These are phyloP conservation scores for Vitis rupestris DNA, from an alignment of 164 flowering plant species.

Conservation along the genomic window DNA sequence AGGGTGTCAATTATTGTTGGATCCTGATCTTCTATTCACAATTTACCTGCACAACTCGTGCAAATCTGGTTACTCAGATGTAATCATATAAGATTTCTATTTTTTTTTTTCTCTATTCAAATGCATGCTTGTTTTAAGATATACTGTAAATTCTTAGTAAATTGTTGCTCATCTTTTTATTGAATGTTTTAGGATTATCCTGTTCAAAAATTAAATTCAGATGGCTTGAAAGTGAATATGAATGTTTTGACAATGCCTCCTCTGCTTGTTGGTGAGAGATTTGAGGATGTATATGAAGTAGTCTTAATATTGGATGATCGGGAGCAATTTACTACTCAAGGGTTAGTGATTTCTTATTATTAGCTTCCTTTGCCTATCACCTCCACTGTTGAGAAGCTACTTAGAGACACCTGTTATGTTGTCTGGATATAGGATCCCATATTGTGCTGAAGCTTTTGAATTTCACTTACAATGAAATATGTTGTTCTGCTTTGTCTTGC, in stretches of 20 bases:
- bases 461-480: too few species aligned
- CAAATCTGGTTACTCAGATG: background rate
- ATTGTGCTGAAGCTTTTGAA: background rate
- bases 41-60: background rate
- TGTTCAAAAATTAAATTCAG: slow-evolving; percentile 18
- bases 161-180: slow-evolving; percentile 5
- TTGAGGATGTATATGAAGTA: slow-evolving; percentile 81
- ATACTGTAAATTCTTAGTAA: background rate
- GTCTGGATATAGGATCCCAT: background rate
- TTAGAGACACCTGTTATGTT: background rate
- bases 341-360: slow-evolving; percentile 41
- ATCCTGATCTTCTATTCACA: slow-evolving; percentile 1
- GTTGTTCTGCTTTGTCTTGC: too few species aligned
- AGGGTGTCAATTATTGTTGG: background rate
- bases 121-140: background rate
- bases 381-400: background rate
- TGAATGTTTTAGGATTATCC: slow-evolving; percentile 24
- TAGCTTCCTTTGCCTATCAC: background rate
- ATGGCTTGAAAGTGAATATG: slow-evolving; percentile 21
- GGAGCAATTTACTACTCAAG: slow-evolving; percentile 68
- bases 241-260: slow-evolving; percentile 70
- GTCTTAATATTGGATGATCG: slow-evolving; percentile 84
- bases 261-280: slow-evolving; percentile 61
- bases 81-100: too few species aligned
- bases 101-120: too few species aligned